These are phyloP conservation scores for Moringa oleifera DNA, from an alignment of 345 rosid species.

Conservation along the genomic window DNA sequence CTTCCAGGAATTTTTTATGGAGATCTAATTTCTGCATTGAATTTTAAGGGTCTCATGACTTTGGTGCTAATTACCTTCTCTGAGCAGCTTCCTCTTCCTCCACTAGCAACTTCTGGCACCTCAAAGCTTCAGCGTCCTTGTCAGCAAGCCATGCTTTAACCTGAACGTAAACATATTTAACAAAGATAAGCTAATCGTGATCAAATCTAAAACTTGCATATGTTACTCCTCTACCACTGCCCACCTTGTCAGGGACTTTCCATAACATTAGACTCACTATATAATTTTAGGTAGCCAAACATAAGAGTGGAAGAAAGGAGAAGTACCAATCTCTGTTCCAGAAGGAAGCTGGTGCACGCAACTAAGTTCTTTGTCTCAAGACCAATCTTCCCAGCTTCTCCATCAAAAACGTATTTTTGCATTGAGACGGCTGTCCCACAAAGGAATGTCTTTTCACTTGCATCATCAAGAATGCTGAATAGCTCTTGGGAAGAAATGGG, in stretches of 20 bases:
- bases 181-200: constrained; percentile 4
- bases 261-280: not conserved
- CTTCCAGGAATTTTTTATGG: not conserved
- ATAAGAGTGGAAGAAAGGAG: constrained; percentile 5
- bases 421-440: constrained; percentile 58
- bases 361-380: constrained; percentile 80
- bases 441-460: constrained; percentile 91
- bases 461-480: constrained; percentile 83
- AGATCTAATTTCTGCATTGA: not conserved
- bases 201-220: not conserved
- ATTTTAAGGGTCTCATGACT: constrained; percentile 11
- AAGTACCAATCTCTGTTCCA: constrained; percentile 86
- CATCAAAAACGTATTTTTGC: constrained; percentile 88
- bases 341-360: constrained; percentile 76
- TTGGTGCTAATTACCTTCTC: constrained; percentile 50
- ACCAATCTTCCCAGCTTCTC: constrained; percentile 73
- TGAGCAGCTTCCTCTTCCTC: constrained; percentile 98
- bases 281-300: not conserved
- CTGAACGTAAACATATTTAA: constrained; percentile 28
- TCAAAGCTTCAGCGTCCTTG: constrained; percentile 91
- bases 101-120: constrained; percentile 85
- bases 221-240: not conserved
- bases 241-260: not conserved
- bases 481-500: constrained; percentile 74
- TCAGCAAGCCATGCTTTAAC: constrained; percentile 88